phyloP scores from a whole-genome alignment of 495 filamentous ascomycete species.

The Saxophila tyrrhenica region DNA sequence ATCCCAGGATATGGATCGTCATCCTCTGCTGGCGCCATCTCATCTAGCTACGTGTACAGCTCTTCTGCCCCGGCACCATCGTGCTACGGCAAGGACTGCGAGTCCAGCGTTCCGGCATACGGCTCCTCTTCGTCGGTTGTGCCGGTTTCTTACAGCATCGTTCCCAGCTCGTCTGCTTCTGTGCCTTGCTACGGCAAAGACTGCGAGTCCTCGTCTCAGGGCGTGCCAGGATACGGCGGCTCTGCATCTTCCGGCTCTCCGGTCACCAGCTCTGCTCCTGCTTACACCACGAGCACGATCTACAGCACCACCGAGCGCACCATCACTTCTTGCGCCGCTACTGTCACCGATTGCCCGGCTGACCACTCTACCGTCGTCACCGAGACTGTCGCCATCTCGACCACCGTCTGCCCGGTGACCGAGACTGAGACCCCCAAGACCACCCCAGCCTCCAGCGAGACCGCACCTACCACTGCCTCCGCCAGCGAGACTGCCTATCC shows the following conservation, averaged over 20 bases:
- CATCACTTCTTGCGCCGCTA: conserved; percentile 22
- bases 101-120: conserved; percentile 9
- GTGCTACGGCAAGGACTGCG: not conserved
- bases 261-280: conserved; percentile 2
- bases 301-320: conserved; percentile 27
- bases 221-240: conserved; percentile 14
- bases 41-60: not conserved
- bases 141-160: not conserved
- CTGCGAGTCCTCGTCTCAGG: conserved; percentile 1
- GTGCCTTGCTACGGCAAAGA: not conserved
- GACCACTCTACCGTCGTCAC: conserved; percentile 15
- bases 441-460: conserved; percentile 15
- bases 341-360: conserved; percentile 27
- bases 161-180: not conserved
- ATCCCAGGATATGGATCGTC: conserved; percentile 12
- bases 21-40: not conserved
- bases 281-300: conserved; percentile 28
- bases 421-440: too few relatives aligned
- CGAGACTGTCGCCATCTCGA: conserved; percentile 5
- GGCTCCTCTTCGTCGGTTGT: not conserved
- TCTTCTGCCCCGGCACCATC: not conserved
- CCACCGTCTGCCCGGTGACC: not conserved
- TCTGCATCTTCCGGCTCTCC: conserved; percentile 16
- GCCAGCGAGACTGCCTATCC: conserved; percentile 6
- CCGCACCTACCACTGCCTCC: conserved; percentile 14